phyloP scores from a whole-genome alignment of 73 alveolate species.

The Halteria grandinella region DNA sequence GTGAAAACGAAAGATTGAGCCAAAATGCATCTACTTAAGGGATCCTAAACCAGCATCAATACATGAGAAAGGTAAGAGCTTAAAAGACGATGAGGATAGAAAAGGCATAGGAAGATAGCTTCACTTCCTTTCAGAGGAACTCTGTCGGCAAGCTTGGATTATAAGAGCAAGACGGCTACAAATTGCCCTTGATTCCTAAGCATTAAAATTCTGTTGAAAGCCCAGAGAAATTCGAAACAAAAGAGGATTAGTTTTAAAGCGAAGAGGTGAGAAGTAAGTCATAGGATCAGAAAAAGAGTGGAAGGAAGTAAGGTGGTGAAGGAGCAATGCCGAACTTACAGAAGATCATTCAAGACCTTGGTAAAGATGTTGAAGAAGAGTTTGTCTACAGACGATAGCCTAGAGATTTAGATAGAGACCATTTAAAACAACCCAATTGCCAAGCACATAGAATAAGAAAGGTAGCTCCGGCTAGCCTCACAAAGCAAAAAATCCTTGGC shows the following conservation, averaged over 20 bases:
- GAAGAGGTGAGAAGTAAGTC: background rate
- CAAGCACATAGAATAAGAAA: conserved; percentile 10
- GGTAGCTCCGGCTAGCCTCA: no score
- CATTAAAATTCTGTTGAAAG: background rate
- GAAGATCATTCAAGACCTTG: conserved; percentile 2
- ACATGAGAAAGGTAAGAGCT: no score
- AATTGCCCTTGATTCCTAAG: background rate
- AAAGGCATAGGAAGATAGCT: no score
- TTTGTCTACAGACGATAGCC: background rate
- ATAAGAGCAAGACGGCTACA: background rate
- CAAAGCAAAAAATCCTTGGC: no score
- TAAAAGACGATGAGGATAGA: no score
- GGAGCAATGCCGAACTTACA: conserved; percentile 20
- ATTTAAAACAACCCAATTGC: background rate
- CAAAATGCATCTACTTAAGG: no score
- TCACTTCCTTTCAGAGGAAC: background rate
- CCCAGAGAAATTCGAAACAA: background rate
- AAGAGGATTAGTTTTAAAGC: background rate
- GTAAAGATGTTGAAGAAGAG: background rate
- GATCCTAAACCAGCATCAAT: no score
- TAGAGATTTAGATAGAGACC: background rate
- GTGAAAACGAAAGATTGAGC: no score
- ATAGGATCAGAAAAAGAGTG: background rate
- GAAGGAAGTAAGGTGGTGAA: background rate
- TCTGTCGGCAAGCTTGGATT: background rate